Evolutionary conservation across 495 filamentous ascomycete species (phyloP).

Genomic region (Annulohypoxylon moriforme): DNA sequence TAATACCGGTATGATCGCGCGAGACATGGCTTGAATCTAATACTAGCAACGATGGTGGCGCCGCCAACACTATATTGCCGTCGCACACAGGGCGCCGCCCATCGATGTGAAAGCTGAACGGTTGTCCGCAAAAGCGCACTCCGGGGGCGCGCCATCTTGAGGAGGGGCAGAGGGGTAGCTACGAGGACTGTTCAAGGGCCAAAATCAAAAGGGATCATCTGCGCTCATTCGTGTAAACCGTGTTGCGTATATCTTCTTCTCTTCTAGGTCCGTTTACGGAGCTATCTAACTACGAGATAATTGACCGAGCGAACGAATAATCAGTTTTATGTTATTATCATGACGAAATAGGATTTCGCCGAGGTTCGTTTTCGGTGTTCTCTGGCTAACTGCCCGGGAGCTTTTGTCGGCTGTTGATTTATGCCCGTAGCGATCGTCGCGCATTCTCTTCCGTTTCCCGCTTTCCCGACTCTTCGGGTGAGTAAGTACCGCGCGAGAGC

Average conservation of each 20-base stretch:
- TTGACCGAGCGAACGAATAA: slow-evolving; percentile 13
- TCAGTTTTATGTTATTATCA: slow-evolving; percentile 26
- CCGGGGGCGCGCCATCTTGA: slow-evolving; percentile 41
- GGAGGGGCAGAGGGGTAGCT: slow-evolving; percentile 4
- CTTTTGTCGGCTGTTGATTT: slow-evolving; percentile 45
- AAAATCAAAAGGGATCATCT: slow-evolving; percentile 13
- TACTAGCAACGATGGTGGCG: not conserved
- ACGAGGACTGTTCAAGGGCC: not conserved
- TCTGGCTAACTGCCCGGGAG: slow-evolving; percentile 10
- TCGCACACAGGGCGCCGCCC: slow-evolving; percentile 31
- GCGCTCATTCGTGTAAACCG: not conserved
- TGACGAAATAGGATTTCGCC: slow-evolving; percentile 34
- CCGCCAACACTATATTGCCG: slow-evolving; percentile 16
- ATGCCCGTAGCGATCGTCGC: slow-evolving; percentile 35
- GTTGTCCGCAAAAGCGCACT: slow-evolving; percentile 33
- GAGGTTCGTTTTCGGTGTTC: slow-evolving; percentile 33
- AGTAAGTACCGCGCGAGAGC: slow-evolving; percentile 29
- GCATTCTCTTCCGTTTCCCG: not conserved
- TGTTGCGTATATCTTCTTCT: slow-evolving; percentile 2
- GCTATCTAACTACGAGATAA: not conserved
- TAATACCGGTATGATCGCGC: slow-evolving; percentile 31
- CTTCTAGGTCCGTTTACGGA: not conserved
- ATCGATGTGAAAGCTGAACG: slow-evolving; percentile 38
- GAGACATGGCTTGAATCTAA: slow-evolving; percentile 4
- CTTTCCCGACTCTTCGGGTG: slow-evolving; percentile 22